Percentiles rank a stretch among this genome's conserved stretches.
Evolutionary conservation across 2,329 filamentous ascomycete genomes (phyloP).

Genomic region (Pestalotiopsis sp.): DNA sequence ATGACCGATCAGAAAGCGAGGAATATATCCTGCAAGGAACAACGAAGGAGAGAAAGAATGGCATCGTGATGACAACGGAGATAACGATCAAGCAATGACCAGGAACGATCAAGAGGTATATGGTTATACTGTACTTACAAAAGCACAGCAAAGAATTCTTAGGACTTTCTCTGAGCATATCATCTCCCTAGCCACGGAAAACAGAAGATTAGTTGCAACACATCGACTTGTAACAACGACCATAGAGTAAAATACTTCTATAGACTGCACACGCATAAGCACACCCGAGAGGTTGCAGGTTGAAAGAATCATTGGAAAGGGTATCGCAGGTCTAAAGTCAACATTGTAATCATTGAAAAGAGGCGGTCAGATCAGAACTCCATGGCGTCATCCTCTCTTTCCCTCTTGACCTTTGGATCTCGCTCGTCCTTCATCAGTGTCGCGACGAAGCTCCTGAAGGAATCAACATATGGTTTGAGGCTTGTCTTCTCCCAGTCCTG

Average conservation of each 20-base stretch:
- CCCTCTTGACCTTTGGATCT: slow-evolving; percentile 57
- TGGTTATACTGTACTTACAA: too few relatives aligned
- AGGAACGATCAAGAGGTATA: background rate
- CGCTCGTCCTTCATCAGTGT: slow-evolving; percentile 77
- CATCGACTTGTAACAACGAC: too few relatives aligned
- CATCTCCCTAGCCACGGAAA: too few relatives aligned
- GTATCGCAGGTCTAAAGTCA: background rate
- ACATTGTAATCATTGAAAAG: background rate
- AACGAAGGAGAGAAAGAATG: background rate
- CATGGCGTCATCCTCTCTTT: slow-evolving; percentile 56
- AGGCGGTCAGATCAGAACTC: slow-evolving; percentile 47
- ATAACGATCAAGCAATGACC: background rate
- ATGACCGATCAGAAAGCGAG: background rate
- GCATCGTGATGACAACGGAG: slow-evolving; percentile 4
- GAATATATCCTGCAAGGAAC: slow-evolving; percentile 5
- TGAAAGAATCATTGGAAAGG: too few relatives aligned
- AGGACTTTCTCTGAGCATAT: too few relatives aligned
- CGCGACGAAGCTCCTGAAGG: slow-evolving; percentile 82
- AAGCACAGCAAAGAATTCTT: too few relatives aligned
- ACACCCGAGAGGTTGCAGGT: too few relatives aligned
- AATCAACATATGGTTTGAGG: slow-evolving; percentile 88
- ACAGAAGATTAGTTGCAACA: too few relatives aligned
- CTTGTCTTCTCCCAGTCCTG: slow-evolving; percentile 98
- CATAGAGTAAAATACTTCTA: too few relatives aligned
- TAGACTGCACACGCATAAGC: too few relatives aligned